A percentile compares a stretch with the other conserved stretches of the same genome.
Evolutionary conservation across 2,329 filamentous ascomycete genomes (phyloP).

Genomic region (Ascochyta viciae-villosae): DNA sequence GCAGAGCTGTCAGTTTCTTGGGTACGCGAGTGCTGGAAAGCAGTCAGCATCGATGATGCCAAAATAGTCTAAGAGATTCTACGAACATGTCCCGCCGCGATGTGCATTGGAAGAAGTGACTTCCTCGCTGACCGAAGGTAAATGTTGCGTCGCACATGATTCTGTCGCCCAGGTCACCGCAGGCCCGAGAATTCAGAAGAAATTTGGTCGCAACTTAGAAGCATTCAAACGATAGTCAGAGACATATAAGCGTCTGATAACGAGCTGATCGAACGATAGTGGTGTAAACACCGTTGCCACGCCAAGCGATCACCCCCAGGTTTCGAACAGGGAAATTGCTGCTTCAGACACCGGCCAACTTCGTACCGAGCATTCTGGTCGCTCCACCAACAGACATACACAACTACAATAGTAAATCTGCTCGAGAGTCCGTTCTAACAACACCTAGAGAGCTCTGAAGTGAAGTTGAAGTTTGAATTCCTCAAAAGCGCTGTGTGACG

Average conservation of each 20-base stretch:
- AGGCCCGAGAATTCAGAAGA: not conserved
- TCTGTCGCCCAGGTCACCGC: not conserved
- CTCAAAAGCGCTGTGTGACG: conserved; percentile 27
- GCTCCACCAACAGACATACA: conserved; percentile 12
- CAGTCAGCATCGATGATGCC: not conserved
- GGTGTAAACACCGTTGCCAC: conserved; percentile 18
- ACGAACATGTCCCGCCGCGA: conserved; percentile 39
- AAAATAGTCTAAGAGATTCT: not conserved
- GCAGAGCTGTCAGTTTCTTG: conserved; percentile 31
- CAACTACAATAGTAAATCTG: not conserved
- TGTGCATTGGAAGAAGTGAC: conserved; percentile 44
- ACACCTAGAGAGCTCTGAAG: not conserved
- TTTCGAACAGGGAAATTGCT: conserved; percentile 38
- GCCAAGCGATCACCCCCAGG: conserved; percentile 44
- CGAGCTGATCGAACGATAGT: conserved; percentile 9
- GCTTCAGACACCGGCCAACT: conserved; percentile 7
- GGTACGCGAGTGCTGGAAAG: conserved; percentile 36
- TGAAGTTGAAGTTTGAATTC: not conserved
- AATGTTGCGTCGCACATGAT: conserved; percentile 45
- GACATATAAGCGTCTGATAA: not conserved
- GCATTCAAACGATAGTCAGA: not conserved
- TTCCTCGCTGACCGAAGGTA: conserved; percentile 45
- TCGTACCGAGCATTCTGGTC: conserved; percentile 11
- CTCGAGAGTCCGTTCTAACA: not conserved
- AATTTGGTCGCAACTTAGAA: not conserved